Evolutionary conservation across 768 basidiomycete genomes (phyloP).

Genomic region (Mycena haematopus): DNA sequence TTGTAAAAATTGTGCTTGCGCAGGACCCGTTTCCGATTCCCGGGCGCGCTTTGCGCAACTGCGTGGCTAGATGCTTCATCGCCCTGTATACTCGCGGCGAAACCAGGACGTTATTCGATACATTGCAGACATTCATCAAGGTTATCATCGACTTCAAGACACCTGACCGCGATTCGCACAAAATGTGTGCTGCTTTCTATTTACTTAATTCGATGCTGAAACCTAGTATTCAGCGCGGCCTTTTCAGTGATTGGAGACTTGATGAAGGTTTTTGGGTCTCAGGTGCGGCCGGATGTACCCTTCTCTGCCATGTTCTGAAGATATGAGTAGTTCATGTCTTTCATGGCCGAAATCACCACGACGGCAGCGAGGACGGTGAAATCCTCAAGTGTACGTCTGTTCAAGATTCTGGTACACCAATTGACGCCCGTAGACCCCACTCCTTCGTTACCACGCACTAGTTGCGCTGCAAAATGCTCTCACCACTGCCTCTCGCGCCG

Average conservation of each 20-base stretch:
- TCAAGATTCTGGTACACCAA: not conserved
- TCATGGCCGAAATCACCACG: slow-evolving; percentile 83
- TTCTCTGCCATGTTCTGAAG: not conserved
- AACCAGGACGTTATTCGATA: slow-evolving; percentile 85
- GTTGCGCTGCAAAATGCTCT: slow-evolving; percentile 80
- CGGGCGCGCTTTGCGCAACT: slow-evolving; percentile 83
- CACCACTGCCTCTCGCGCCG: slow-evolving; percentile 79
- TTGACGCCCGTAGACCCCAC: slow-evolving; percentile 60
- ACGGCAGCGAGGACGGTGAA: slow-evolving; percentile 72
- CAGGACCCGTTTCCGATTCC: slow-evolving; percentile 78
- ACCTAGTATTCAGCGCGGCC: slow-evolving; percentile 62
- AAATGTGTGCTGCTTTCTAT: slow-evolving; percentile 61
- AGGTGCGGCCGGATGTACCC: slow-evolving; percentile 57
- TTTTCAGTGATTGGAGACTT: slow-evolving; percentile 89
- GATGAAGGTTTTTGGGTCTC: slow-evolving; percentile 83
- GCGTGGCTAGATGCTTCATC: slow-evolving; percentile 80
- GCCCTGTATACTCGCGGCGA: slow-evolving; percentile 81
- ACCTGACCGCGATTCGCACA: slow-evolving; percentile 63
- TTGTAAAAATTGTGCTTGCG: no score
- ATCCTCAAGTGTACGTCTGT: slow-evolving; percentile 68
- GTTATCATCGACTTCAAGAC: slow-evolving; percentile 76
- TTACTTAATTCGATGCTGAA: not conserved
- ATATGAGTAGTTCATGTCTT: slow-evolving; percentile 84
- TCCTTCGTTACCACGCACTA: slow-evolving; percentile 85
- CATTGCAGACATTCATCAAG: slow-evolving; percentile 78